These are phyloP conservation scores for Hygrophorus russula DNA, from an alignment of 768 basidiomycete species.

Conservation along the genomic window DNA sequence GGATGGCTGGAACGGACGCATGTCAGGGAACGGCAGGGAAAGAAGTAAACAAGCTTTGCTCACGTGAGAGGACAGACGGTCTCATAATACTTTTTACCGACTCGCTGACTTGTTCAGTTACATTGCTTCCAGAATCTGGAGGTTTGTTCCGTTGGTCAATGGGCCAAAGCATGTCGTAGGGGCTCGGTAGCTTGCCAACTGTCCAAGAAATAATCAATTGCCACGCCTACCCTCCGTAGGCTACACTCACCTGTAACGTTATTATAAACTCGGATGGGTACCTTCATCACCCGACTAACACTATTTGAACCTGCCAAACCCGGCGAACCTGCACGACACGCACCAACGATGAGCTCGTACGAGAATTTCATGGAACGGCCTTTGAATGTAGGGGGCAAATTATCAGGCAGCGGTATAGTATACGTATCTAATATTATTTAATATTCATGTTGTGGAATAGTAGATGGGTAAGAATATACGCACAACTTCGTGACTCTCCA, in stretches of 20 bases:
- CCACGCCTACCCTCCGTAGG: background rate
- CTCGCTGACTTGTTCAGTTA: slow-evolving; percentile 20
- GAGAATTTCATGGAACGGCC: slow-evolving; percentile 79
- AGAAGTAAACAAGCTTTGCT: background rate
- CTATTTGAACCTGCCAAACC: slow-evolving; percentile 32
- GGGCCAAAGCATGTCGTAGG: slow-evolving; percentile 84
- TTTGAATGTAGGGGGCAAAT: slow-evolving; percentile 83
- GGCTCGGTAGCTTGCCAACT: slow-evolving; percentile 45
- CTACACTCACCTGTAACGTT: slow-evolving; percentile 58
- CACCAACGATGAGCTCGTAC: slow-evolving; percentile 85
- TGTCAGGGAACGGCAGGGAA: slow-evolving; percentile 3
- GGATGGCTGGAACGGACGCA: slow-evolving; percentile 3
- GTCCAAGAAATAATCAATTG: slow-evolving; percentile 3
- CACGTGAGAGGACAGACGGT: slow-evolving; percentile 14
- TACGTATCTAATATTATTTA: slow-evolving; percentile 55
- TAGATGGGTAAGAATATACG: slow-evolving; percentile 19
- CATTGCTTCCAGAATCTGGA: slow-evolving; percentile 25
- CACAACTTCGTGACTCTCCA: slow-evolving; percentile 81
- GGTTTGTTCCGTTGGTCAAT: slow-evolving; percentile 31
- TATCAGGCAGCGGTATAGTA: slow-evolving; percentile 58
- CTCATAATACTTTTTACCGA: slow-evolving; percentile 9
- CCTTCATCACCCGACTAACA: slow-evolving; percentile 72
- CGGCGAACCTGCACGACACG: slow-evolving; percentile 49
- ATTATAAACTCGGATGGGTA: slow-evolving; percentile 87
- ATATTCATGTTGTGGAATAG: background rate